Conservation (phyloP, 2,329 filamentous ascomycete species). For the Periconia macrospinosa region DNA sequence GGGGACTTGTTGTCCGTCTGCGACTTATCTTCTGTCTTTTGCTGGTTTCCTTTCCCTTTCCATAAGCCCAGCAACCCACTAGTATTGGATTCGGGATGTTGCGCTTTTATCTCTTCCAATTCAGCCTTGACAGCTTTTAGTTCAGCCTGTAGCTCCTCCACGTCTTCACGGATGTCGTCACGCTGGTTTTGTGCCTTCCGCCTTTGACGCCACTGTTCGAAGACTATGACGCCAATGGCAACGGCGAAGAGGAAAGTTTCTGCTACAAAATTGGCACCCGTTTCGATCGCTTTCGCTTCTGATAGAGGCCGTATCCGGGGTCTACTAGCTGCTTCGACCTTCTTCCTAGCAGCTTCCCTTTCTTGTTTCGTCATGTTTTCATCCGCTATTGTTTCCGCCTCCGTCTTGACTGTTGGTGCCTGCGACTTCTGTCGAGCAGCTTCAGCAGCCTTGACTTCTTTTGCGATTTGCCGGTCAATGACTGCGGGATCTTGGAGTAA, state of each 20-base stretch:
- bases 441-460: constrained; percentile 59
- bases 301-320: constrained; percentile 65
- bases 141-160: constrained; percentile 60
- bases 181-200: constrained; percentile 62
- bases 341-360: constrained; percentile 52
- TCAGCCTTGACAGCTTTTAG: constrained; percentile 42
- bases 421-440: constrained; percentile 55
- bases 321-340: constrained; percentile 41
- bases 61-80: constrained; percentile 33
- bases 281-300: constrained; percentile 69
- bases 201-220: constrained; percentile 63
- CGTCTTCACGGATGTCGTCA: constrained; percentile 62
- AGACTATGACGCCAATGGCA: constrained; percentile 63
- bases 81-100: constrained; percentile 27
- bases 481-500: constrained; percentile 64
- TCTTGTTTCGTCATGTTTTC: constrained; percentile 52
- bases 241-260: constrained; percentile 69
- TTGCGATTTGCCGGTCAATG: constrained; percentile 54
- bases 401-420: constrained; percentile 63
- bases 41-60: constrained; percentile 22
- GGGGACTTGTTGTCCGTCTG: constrained; percentile 4
- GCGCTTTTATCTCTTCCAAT: constrained; percentile 45
- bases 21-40: constrained; percentile 22
- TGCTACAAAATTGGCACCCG: constrained; percentile 69
- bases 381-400: constrained; percentile 60